phyloP scores from a whole-genome alignment of 192 early-diverging fungal genomes.

The Dispira parvispora region DNA sequence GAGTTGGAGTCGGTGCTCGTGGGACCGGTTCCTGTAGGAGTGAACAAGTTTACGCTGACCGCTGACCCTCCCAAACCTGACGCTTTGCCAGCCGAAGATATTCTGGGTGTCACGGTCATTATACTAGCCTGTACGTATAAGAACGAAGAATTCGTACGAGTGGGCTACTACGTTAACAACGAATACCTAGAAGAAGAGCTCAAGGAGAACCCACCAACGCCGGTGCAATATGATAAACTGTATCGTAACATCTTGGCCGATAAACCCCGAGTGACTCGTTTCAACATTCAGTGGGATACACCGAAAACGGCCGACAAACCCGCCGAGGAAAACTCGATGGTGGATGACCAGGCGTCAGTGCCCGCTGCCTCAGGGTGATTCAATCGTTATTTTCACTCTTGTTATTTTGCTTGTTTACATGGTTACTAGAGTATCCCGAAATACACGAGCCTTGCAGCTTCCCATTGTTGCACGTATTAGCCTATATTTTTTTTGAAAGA shows the following conservation, averaged over 20 bases:
- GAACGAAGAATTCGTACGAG: conserved; percentile 84
- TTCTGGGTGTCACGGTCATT: conserved; percentile 81
- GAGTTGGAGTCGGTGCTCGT: conserved; percentile 89
- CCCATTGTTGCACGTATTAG: too few species aligned
- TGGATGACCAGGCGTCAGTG: neutral
- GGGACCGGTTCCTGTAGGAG: conserved; percentile 86
- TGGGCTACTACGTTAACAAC: conserved; percentile 98
- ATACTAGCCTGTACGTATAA: conserved; percentile 79
- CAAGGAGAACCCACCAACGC: conserved; percentile 50
- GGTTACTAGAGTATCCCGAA: neutral
- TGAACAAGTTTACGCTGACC: conserved; percentile 87
- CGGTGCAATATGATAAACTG: conserved; percentile 46
- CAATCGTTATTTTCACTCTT: neutral
- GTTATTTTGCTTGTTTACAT: neutral
- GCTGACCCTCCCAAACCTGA: conserved; percentile 53
- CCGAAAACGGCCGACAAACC: neutral
- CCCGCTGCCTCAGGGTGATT: neutral
- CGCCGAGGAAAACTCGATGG: neutral
- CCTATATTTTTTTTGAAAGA: too few species aligned
- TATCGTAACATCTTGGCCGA: conserved; percentile 78
- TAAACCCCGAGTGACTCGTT: conserved; percentile 85
- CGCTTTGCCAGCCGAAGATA: conserved; percentile 59
- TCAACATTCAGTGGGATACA: conserved; percentile 52
- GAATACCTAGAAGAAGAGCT: conserved; percentile 76
- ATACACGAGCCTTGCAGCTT: too few species aligned